Conservation (phyloP, 1,139 yeast species). For the Schwanniomyces etchellsii region DNA sequence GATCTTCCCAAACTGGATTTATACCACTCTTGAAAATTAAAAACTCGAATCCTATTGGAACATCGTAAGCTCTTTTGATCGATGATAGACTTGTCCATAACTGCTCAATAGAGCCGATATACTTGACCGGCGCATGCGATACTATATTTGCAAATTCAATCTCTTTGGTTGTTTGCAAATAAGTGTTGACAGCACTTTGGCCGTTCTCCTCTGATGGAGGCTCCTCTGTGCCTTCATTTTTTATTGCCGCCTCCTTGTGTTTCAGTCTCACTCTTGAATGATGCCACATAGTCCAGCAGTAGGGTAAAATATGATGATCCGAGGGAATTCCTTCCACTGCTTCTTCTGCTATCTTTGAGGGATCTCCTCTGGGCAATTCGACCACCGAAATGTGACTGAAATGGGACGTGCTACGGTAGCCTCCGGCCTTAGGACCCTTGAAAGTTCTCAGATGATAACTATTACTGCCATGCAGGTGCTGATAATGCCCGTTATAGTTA, state of each 20-base stretch:
- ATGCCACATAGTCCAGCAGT: conserved; percentile 48
- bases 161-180: conserved; percentile 38
- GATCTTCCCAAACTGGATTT: conserved; percentile 72
- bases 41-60: conserved; percentile 52
- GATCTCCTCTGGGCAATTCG: conserved; percentile 32
- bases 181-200: conserved; percentile 33
- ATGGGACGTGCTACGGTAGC: conserved; percentile 10
- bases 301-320: conserved; percentile 37
- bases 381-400: too few species aligned
- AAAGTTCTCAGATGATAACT: conserved; percentile 5
- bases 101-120: conserved; percentile 53
- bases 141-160: conserved; percentile 25
- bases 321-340: conserved; percentile 24
- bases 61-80: conserved; percentile 41
- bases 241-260: conserved; percentile 8
- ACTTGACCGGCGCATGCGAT: conserved; percentile 17
- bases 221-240: conserved; percentile 6
- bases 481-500: conserved; percentile 5
- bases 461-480: conserved; percentile 2
- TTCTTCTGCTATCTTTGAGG: conserved; percentile 27
- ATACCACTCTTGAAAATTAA: conserved; percentile 60
- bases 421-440: conserved; percentile 2
- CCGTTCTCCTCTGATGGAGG: conserved; percentile 11
- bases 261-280: conserved; percentile 30
- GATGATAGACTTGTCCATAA: conserved; percentile 52